Evolutionary conservation across 2,329 filamentous ascomycete species (phyloP).

Genomic region (Curvularia eragrostidis): DNA sequence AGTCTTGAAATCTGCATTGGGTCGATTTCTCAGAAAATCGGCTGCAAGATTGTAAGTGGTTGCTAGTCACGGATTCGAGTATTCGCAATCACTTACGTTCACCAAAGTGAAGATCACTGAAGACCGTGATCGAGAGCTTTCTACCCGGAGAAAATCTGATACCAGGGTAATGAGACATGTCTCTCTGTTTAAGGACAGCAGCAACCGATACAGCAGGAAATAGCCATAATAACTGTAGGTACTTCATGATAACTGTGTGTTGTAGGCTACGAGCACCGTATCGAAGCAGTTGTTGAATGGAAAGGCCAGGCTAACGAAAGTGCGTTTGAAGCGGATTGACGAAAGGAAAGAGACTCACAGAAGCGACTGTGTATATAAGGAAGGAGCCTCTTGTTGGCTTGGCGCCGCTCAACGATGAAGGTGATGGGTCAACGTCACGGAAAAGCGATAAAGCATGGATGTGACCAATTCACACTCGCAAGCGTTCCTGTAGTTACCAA

Average conservation of each 20-base stretch:
- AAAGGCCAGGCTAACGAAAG: neutral
- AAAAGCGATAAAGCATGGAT: neutral
- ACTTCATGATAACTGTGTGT: slow-evolving; percentile 27
- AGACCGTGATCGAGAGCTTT: slow-evolving; percentile 62
- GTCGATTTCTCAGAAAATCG: slow-evolving; percentile 12
- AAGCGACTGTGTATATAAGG: neutral
- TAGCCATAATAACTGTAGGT: slow-evolving; percentile 20
- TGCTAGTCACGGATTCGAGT: neutral
- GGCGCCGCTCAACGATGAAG: neutral
- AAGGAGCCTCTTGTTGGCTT: neutral
- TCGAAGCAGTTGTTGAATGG: neutral
- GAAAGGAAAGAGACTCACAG: neutral
- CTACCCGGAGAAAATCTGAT: slow-evolving; percentile 41
- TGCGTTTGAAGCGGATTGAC: neutral
- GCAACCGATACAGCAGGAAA: slow-evolving; percentile 15
- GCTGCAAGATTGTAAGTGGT: slow-evolving; percentile 21
- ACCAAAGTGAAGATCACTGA: slow-evolving; percentile 75
- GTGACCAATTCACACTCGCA: neutral
- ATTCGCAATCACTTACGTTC: slow-evolving; percentile 60
- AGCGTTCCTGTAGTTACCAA: neutral
- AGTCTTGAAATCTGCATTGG: slow-evolving; percentile 63
- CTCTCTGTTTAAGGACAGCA: slow-evolving; percentile 1
- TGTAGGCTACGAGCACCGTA: neutral
- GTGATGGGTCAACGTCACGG: neutral
- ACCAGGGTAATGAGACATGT: slow-evolving; percentile 28